These are phyloP conservation scores for Lagenidium sp. DNA, from an alignment of 352 stramenopile genomes.

Conservation along the genomic window DNA sequence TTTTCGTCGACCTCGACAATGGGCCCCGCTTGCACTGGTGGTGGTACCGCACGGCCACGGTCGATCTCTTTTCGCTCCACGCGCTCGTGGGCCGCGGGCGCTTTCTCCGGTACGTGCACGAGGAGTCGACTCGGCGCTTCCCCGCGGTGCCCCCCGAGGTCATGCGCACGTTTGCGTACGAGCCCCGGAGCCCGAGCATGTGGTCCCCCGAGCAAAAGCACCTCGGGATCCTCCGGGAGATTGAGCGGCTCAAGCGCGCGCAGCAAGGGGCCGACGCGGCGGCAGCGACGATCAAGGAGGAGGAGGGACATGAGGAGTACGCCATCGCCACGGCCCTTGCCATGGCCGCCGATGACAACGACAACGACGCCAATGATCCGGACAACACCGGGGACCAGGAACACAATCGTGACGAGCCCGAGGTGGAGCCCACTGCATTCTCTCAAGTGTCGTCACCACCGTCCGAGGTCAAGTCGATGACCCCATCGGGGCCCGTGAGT, in stretches of 20 bases:
- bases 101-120: background rate
- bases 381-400: no score
- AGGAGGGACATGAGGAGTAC: no score
- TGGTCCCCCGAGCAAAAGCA: background rate
- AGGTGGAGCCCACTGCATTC: no score
- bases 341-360: no score
- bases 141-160: background rate
- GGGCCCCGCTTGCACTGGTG: background rate
- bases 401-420: no score
- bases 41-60: slow-evolving; percentile 4
- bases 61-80: slow-evolving; percentile 1
- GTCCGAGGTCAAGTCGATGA: slow-evolving; percentile 14
- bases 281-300: no score
- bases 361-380: no score
- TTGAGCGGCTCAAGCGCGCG: background rate
- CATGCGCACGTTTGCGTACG: background rate
- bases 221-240: background rate
- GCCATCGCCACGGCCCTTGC: no score
- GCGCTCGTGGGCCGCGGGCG: no score
- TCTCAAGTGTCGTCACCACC: background rate
- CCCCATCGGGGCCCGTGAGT: background rate
- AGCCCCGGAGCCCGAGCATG: background rate
- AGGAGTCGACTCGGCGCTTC: background rate
- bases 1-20: slow-evolving; percentile 11
- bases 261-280: no score